Conservation (phyloP, 176 grass and related monocot genomes). For the Oryza coarctata region DNA sequence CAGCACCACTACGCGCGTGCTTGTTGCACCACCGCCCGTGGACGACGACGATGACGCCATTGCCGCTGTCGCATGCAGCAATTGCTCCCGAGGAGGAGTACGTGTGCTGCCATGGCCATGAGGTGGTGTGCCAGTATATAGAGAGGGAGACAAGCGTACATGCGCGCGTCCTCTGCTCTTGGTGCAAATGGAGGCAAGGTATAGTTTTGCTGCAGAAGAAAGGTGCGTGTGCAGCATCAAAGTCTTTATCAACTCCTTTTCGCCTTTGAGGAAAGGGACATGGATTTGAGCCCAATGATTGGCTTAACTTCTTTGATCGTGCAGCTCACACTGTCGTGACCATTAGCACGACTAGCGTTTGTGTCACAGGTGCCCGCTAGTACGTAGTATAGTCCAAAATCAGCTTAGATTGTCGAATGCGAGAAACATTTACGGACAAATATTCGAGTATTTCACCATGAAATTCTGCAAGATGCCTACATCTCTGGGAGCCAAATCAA, state of each 20-base stretch:
- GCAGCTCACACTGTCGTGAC: not conserved
- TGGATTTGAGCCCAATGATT: slow-evolving; percentile 1
- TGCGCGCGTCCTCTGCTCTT: not conserved
- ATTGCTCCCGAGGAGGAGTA: not conserved
- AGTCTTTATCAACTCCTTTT: slow-evolving; percentile 28
- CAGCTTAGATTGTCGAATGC: not conserved
- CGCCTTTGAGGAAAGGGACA: not conserved
- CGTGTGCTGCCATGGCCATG: not conserved
- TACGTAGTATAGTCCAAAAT: too few species aligned
- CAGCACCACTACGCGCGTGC: not conserved
- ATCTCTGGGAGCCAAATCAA: too few species aligned
- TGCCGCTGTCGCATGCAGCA: slow-evolving; percentile 8
- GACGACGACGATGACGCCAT: slow-evolving; percentile 17
- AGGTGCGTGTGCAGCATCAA: slow-evolving; percentile 5
- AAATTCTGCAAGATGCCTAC: not conserved
- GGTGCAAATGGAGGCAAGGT: slow-evolving; percentile 57
- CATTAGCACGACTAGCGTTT: too few species aligned
- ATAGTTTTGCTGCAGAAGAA: slow-evolving; percentile 72
- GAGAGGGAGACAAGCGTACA: not conserved
- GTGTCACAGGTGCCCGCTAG: too few species aligned
- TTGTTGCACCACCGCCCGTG: too few species aligned
- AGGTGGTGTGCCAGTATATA: slow-evolving; percentile 24
- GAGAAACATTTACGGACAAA: not conserved
- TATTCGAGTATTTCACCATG: not conserved
- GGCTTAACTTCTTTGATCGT: not conserved